Evolutionary conservation across 108 stramenopile genomes (phyloP).

Genomic region (Skeletonema grethae): DNA sequence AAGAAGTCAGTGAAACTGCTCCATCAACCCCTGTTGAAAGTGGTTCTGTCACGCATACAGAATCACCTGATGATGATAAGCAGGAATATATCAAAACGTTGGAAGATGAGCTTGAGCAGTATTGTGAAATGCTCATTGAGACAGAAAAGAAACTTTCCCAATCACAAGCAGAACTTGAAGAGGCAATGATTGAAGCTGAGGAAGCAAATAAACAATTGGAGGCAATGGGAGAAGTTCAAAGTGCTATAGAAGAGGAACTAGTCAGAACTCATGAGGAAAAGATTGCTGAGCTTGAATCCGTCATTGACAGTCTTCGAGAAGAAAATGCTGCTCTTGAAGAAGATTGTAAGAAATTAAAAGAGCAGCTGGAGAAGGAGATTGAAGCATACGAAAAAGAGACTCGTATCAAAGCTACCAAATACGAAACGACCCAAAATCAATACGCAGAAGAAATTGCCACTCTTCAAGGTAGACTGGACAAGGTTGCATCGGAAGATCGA

Average conservation of each 20-base stretch:
- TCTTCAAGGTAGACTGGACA: slow-evolving; percentile 57
- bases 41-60: not conserved
- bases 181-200: slow-evolving; percentile 44
- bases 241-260: slow-evolving; percentile 6
- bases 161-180: slow-evolving; percentile 67
- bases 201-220: slow-evolving; percentile 23
- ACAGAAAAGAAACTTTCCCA: slow-evolving; percentile 74
- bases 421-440: slow-evolving; percentile 57
- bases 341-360: slow-evolving; percentile 64
- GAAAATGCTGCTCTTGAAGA: slow-evolving; percentile 64
- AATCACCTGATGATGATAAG: slow-evolving; percentile 45
- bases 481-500: slow-evolving; percentile 49
- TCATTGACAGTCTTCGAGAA: slow-evolving; percentile 27
- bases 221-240: slow-evolving; percentile 17
- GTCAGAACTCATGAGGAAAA: slow-evolving; percentile 36
- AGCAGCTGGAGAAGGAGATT: slow-evolving; percentile 72
- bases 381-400: slow-evolving; percentile 76
- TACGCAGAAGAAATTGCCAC: slow-evolving; percentile 66
- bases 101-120: slow-evolving; percentile 88
- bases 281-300: slow-evolving; percentile 52
- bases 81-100: slow-evolving; percentile 81
- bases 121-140: slow-evolving; percentile 89
- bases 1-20: not conserved
- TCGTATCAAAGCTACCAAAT: slow-evolving; percentile 28
- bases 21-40: slow-evolving; percentile 10